Base-by-base conservation (phyloP, 2,329 filamentous ascomycete genomes). In the Alternaria solani region DNA sequence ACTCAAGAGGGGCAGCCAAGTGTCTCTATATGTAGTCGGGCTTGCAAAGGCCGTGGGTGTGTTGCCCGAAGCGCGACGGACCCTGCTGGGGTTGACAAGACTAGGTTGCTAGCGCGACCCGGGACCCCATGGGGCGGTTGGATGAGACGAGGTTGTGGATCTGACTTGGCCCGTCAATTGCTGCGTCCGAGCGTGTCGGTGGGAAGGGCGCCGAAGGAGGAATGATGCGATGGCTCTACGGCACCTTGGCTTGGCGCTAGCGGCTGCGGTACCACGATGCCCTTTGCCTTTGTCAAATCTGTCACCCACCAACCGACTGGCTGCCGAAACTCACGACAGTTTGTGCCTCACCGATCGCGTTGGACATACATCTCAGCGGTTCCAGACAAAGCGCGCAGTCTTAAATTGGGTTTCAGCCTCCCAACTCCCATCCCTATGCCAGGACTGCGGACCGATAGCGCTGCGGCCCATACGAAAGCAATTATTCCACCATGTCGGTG, bases 81-180 rank as follows among this genome's bases (percentile, higher is more conserved):
- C 34, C 44, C 20, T 59, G 54, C 51, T 36, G 51, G 51, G 55
- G 58, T 62, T 59, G 60, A 56, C 51, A 57, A 55, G 59, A 65
- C 69, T 55, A 61, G 68, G 69, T 54, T 64, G 41, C 51, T 66
- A 69, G 65, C 56, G 64, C 57, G 59, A 51, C 43, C 55, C 64
- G 59, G 68, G 61, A 69, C 74, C 75, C 75, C 75, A 73, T 76
- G 75, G 75, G 75, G 68, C 69, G 73, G 74, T 73, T 73, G 68
- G 68, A 76, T 61, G 74, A 70, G 66, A 70, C 66, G 61, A 64
- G 65, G 60, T 48, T 63, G 67, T 69, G 67, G 67, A 68, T 67
- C 65, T 59, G 63, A 62, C 73, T 74, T 74, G 66, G 73, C 65
- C 66, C 59, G 55, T 65, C 57, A 47, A 65, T 62, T 55, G 61